phyloP scores from a whole-genome alignment of 83 land plant genomes.

The Larix sibirica region DNA sequence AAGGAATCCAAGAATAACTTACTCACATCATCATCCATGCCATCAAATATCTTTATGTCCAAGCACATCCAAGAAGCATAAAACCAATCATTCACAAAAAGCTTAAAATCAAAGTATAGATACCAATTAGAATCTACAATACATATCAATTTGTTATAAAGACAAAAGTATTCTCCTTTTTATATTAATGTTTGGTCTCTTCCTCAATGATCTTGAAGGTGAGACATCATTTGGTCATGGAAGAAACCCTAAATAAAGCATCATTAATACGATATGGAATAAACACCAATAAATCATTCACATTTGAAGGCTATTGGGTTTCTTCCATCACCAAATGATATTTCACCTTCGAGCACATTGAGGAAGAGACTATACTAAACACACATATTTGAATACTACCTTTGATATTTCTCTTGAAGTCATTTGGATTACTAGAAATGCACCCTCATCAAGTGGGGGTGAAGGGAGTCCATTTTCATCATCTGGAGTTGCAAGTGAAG shows the following conservation, averaged over 20 bases:
- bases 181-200: neutral
- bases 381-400: slow-evolving; percentile 21
- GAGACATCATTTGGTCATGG: too few relatives aligned
- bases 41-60: slow-evolving; percentile 60
- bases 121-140: too few relatives aligned
- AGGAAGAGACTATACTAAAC: too few relatives aligned
- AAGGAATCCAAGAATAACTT: slow-evolving; percentile 17
- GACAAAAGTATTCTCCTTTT: too few relatives aligned
- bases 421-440: slow-evolving; percentile 41
- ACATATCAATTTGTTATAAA: too few relatives aligned
- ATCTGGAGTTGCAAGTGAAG: slow-evolving; percentile 37
- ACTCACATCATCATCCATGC: slow-evolving; percentile 88
- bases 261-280: neutral
- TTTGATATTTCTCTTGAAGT: slow-evolving; percentile 52
- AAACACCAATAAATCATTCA: neutral
- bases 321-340: too few relatives aligned
- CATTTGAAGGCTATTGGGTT: neutral
- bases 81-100: too few relatives aligned
- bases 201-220: neutral
- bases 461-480: slow-evolving; percentile 74
- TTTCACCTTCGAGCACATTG: too few relatives aligned
- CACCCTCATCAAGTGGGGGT: slow-evolving; percentile 72
- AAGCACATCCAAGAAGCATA: neutral
- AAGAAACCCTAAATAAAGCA: neutral
- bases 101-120: too few relatives aligned